Percentiles rank a stretch among this genome's conserved stretches.
Conservation (phyloP, 768 basidiomycete genomes). For the Exsudoporus frostii region DNA sequence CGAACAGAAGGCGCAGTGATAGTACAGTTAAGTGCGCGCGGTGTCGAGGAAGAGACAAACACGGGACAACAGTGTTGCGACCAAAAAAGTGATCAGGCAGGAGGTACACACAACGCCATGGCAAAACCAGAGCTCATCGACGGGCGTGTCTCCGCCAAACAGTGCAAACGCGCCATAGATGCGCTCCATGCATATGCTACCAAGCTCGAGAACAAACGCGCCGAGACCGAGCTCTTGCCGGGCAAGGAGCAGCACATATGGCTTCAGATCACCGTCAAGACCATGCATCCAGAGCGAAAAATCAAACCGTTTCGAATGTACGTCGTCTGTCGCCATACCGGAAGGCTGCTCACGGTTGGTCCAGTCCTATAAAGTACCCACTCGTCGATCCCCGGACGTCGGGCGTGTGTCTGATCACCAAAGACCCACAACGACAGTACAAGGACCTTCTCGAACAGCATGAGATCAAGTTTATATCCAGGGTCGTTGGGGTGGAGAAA, state of each 20-base stretch:
- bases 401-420: constrained; percentile 86
- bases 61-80: constrained; percentile 9
- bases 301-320: constrained; percentile 86
- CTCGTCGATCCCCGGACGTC: constrained; percentile 80
- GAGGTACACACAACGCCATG: constrained; percentile 31
- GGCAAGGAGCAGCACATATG: constrained; percentile 84
- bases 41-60: too few species aligned
- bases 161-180: constrained; percentile 75
- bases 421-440: constrained; percentile 94
- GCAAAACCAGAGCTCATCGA: constrained; percentile 58
- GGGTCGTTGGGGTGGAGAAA: constrained; percentile 89
- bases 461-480: constrained; percentile 83
- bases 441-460: constrained; percentile 83
- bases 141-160: constrained; percentile 61
- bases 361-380: constrained; percentile 71
- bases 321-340: constrained; percentile 27
- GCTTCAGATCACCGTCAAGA: constrained; percentile 86
- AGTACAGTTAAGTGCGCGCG: too few species aligned
- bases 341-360: not conserved
- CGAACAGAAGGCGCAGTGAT: too few species aligned
- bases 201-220: constrained; percentile 59
- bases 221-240: constrained; percentile 71
- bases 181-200: constrained; percentile 72
- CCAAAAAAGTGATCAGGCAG: not conserved
- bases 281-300: constrained; percentile 67